A percentile compares a stretch with the other conserved stretches of the same genome.
phyloP scores from a whole-genome alignment of 345 rosid species.

The Boechera retrofracta region DNA sequence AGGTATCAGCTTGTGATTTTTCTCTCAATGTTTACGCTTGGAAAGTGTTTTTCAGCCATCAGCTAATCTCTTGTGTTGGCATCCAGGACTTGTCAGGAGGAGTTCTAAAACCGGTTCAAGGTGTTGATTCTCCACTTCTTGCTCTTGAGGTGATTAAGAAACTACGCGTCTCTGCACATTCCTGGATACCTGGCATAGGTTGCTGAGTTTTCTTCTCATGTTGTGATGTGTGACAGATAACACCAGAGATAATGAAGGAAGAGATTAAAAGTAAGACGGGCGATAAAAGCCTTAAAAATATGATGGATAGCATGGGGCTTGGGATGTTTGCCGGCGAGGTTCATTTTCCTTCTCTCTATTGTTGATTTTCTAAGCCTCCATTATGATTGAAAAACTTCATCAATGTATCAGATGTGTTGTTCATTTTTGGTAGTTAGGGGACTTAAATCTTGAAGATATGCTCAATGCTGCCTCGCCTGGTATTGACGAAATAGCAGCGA shows the following conservation, averaged over 20 bases:
- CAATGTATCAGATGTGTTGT: constrained; percentile 24
- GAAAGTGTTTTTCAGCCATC: neutral
- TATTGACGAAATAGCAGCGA: constrained; percentile 71
- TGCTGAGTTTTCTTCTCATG: constrained; percentile 26
- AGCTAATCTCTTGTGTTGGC: constrained; percentile 11
- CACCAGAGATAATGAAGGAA: constrained; percentile 68
- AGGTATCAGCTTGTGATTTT: constrained; percentile 49
- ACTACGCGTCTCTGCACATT: neutral
- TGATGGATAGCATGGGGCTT: constrained; percentile 82
- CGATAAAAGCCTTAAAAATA: constrained; percentile 56
- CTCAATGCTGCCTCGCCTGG: constrained; percentile 80
- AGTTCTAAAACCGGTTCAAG: constrained; percentile 64
- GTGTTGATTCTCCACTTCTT: constrained; percentile 68
- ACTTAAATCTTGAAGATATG: constrained; percentile 73
- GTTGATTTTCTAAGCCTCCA: neutral
- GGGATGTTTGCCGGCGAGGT: constrained; percentile 84
- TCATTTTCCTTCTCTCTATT: constrained; percentile 17
- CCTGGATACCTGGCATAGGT: constrained; percentile 8
- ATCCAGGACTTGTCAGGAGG: constrained; percentile 80
- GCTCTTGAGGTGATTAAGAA: constrained; percentile 70
- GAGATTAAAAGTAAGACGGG: constrained; percentile 59
- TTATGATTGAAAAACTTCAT: constrained; percentile 20
- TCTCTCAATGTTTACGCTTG: constrained; percentile 2
- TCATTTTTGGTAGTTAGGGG: constrained; percentile 57
- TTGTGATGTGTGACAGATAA: constrained; percentile 50